These are phyloP conservation scores for Fusarium anguioides DNA, from an alignment of 2,329 filamentous ascomycete species.

Conservation along the genomic window DNA sequence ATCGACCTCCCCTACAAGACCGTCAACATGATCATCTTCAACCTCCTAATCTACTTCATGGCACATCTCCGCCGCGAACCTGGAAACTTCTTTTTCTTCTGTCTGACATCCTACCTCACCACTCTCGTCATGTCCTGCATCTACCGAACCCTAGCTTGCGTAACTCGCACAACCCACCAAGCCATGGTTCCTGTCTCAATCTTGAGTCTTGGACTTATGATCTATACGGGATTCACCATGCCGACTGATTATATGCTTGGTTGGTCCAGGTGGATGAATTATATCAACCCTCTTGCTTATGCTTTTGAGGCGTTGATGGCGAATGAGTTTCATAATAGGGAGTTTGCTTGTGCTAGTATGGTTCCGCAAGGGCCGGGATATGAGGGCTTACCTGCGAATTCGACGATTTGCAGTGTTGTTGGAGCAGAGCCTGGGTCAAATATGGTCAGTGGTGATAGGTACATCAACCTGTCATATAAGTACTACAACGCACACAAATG, in stretches of 20 bases:
- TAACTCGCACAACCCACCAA: constrained; percentile 46
- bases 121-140: constrained; percentile 47
- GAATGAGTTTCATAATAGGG: constrained; percentile 56
- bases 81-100: constrained; percentile 71
- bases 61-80: constrained; percentile 68
- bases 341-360: constrained; percentile 66
- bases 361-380: constrained; percentile 53
- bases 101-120: constrained; percentile 53
- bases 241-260: constrained; percentile 44
- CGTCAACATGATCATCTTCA: constrained; percentile 44
- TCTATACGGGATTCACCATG: constrained; percentile 54
- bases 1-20: constrained; percentile 44
- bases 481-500: constrained; percentile 70
- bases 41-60: constrained; percentile 70
- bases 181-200: constrained; percentile 64
- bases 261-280: constrained; percentile 69
- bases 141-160: constrained; percentile 46
- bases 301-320: constrained; percentile 49
- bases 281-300: constrained; percentile 71
- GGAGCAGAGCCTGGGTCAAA: constrained; percentile 65
- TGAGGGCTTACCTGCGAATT: constrained; percentile 55
- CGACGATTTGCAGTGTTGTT: constrained; percentile 64
- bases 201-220: constrained; percentile 63
- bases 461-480: constrained; percentile 64
- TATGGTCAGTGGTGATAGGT: constrained; percentile 70